Evolutionary conservation across 768 basidiomycete species (phyloP).

Genomic region (Russula virescens): DNA sequence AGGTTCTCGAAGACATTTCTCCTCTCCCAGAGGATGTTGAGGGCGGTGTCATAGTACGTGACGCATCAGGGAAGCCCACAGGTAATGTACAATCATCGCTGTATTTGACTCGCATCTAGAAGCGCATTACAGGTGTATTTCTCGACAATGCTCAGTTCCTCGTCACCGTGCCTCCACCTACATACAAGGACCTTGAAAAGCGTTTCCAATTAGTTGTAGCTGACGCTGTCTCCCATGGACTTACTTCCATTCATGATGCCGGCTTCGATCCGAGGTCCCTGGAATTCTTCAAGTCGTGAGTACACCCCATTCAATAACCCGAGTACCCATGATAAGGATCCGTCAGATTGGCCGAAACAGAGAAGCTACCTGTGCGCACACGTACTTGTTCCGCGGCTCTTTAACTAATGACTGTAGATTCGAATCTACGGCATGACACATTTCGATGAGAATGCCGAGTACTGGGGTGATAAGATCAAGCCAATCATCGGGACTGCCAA

Average conservation of each 20-base stretch:
- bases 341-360: constrained; percentile 54
- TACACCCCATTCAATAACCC: constrained; percentile 5
- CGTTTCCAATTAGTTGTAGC: constrained; percentile 56
- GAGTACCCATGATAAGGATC: constrained; percentile 6
- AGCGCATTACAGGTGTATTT: constrained; percentile 49
- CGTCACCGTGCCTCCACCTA: constrained; percentile 55
- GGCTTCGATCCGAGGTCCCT: constrained; percentile 64
- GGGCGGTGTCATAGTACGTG: constrained; percentile 75
- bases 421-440: constrained; percentile 74
- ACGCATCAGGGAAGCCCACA: constrained; percentile 59
- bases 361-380: constrained; percentile 51
- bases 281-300: constrained; percentile 65
- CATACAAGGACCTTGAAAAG: constrained; percentile 55
- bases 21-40: constrained; percentile 66
- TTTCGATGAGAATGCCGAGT: constrained; percentile 58
- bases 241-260: constrained; percentile 87
- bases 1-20: constrained; percentile 49
- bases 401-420: constrained; percentile 40
- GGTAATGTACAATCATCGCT: constrained; percentile 38
- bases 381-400: background rate
- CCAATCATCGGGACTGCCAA: constrained; percentile 54
- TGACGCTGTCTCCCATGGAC: constrained; percentile 63
- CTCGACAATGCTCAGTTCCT: constrained; percentile 85
- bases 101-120: background rate
- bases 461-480: constrained; percentile 64